Conservation (phyloP, 371 early-diverging fungal species). For the Apophysomyces variabilis region DNA sequence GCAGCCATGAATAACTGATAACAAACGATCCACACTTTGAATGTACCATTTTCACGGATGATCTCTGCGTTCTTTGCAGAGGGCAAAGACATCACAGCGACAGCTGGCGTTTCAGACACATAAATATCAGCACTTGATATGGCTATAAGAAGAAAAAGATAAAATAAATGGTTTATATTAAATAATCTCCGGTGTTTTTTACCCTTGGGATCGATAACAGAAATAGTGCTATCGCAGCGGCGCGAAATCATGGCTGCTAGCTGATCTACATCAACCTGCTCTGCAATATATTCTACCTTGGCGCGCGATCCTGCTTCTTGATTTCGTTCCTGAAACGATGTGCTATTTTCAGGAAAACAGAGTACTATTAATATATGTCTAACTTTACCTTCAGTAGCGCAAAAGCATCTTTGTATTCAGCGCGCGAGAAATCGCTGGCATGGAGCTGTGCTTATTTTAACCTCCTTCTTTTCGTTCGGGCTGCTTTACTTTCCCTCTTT, state of each 20-base stretch:
- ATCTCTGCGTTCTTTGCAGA: conserved; percentile 23
- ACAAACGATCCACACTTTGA: not conserved
- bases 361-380: not conserved
- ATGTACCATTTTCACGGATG: conserved; percentile 44
- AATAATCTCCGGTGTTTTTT: not conserved
- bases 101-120: conserved; percentile 21
- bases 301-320: conserved; percentile 32
- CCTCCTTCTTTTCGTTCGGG: not conserved
- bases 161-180: not conserved
- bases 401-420: conserved; percentile 35
- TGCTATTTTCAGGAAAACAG: not conserved
- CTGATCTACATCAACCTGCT: conserved; percentile 37
- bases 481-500: conserved; percentile 1
- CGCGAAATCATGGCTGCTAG: conserved; percentile 35
- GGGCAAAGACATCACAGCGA: conserved; percentile 40
- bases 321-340: conserved; percentile 1
- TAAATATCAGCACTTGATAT: conserved; percentile 27
- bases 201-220: conserved; percentile 40
- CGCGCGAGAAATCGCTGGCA: conserved; percentile 36
- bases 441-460: conserved; percentile 36
- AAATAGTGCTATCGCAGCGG: conserved; percentile 36
- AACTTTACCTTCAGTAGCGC: conserved; percentile 36
- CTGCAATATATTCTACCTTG: conserved; percentile 44
- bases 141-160: conserved; percentile 17
- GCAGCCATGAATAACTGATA: not conserved